Percentiles rank a stretch among this genome's conserved stretches.
Evolutionary conservation across 306 rosid genomes (phyloP).

Genomic region (Begonia masoniana): DNA sequence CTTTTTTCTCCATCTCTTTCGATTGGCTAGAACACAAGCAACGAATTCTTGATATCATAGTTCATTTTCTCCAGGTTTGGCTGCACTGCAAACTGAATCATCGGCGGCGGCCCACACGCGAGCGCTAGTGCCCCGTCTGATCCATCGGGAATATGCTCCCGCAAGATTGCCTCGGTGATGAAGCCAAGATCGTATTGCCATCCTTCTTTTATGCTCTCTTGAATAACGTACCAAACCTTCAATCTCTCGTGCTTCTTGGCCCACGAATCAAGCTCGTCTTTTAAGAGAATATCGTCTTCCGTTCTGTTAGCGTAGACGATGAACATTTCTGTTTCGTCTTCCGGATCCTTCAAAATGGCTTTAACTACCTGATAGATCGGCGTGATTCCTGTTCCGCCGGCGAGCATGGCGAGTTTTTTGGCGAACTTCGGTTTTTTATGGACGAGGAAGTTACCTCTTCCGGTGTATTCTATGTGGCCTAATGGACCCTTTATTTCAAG

Average conservation of each 20-base stretch:
- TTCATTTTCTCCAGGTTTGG: conserved; percentile 65
- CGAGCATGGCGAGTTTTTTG: conserved; percentile 53
- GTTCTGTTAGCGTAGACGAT: conserved; percentile 69
- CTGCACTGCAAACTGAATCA: conserved; percentile 66
- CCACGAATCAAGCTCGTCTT: conserved; percentile 62
- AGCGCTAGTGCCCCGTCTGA: conserved; percentile 44
- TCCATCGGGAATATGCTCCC: conserved; percentile 49
- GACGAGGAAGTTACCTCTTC: conserved; percentile 45
- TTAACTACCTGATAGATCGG: conserved; percentile 75
- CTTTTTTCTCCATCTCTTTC: too few relatives aligned
- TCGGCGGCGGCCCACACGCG: conserved; percentile 74
- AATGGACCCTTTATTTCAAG: conserved; percentile 76
- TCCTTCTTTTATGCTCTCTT: conserved; percentile 30
- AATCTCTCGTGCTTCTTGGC: conserved; percentile 37
- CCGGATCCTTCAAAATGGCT: conserved; percentile 53
- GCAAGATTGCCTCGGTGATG: conserved; percentile 43
- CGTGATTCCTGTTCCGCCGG: conserved; percentile 87
- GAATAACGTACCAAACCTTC: conserved; percentile 72
- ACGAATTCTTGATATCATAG: conserved; percentile 35
- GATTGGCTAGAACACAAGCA: conserved; percentile 38
- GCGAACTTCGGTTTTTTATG: conserved; percentile 42
- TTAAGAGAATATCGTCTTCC: conserved; percentile 60
- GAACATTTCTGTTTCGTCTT: conserved; percentile 62
- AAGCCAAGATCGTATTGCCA: conserved; percentile 66
- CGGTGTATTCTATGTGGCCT: conserved; percentile 69